phyloP scores from a whole-genome alignment of 352 stramenopile species.

The Lagenidium giganteum region DNA sequence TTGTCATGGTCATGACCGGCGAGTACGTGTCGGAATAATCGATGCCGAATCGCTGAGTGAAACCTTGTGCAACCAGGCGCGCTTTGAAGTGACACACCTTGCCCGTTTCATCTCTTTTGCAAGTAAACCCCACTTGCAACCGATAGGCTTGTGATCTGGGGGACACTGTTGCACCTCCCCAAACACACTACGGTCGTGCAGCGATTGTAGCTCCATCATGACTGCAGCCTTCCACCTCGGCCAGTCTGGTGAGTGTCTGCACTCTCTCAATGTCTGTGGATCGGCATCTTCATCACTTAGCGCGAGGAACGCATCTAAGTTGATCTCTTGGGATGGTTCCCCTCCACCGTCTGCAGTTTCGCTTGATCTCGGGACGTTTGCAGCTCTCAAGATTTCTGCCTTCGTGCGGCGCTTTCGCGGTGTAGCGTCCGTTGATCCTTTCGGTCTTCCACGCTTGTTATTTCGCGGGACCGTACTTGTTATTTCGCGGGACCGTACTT shows the following conservation, averaged over 20 bases:
- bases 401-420: slow-evolving; percentile 8
- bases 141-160: slow-evolving; percentile 7
- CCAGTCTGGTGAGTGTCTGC: too few relatives aligned
- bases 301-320: too few relatives aligned
- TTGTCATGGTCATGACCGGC: slow-evolving; percentile 18
- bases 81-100: slow-evolving; percentile 7
- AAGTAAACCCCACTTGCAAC: slow-evolving; percentile 7
- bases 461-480: too few relatives aligned
- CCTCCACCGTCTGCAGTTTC: too few relatives aligned
- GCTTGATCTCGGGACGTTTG: too few relatives aligned
- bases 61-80: slow-evolving; percentile 12
- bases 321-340: too few relatives aligned
- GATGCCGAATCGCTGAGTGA: slow-evolving; percentile 11
- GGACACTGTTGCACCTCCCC: slow-evolving; percentile 9
- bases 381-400: slow-evolving; percentile 4
- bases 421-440: slow-evolving; percentile 4
- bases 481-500: not conserved
- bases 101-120: slow-evolving; percentile 5
- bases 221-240: too few relatives aligned
- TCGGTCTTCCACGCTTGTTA: slow-evolving; percentile 7
- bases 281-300: too few relatives aligned
- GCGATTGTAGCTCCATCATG: too few relatives aligned
- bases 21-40: slow-evolving; percentile 19
- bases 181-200: too few relatives aligned
- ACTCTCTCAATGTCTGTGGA: too few relatives aligned